A percentile compares a stretch with the other conserved stretches of the same genome.
Evolutionary conservation across 2,329 filamentous ascomycete genomes (phyloP).

Genomic region (Sporothrix inflata): DNA sequence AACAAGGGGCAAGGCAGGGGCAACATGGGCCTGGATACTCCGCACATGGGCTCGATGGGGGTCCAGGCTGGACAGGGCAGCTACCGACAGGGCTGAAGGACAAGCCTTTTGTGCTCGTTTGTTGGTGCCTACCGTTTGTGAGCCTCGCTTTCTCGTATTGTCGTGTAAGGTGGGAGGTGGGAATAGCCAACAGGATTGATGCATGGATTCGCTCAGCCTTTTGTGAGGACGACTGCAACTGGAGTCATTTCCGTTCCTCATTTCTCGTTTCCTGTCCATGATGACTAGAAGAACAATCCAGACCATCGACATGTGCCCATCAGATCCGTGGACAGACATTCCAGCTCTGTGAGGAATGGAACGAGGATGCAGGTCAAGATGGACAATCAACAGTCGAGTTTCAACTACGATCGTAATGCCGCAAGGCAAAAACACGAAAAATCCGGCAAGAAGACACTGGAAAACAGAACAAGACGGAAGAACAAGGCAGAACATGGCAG

Average conservation of each 20-base stretch:
- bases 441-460: neutral
- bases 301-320: neutral
- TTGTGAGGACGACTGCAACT: no score
- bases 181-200: no score
- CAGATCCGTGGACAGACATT: no score
- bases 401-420: neutral
- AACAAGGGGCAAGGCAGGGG: no score
- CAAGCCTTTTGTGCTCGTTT: neutral
- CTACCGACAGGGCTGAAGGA: slow-evolving; percentile 20
- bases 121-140: neutral
- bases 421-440: neutral
- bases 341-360: neutral
- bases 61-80: neutral
- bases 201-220: no score
- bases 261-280: no score
- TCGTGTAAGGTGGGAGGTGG: neutral
- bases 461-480: neutral
- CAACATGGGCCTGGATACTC: neutral
- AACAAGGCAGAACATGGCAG: neutral
- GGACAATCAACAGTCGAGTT: no score
- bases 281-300: no score
- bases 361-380: neutral
- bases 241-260: no score
- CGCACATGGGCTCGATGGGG: neutral
- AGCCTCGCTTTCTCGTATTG: neutral